A percentile compares a stretch with the other conserved stretches of the same genome.
These are phyloP conservation scores for Abrus precatorius DNA, from an alignment of 306 rosid genomes.

Conservation along the genomic window DNA sequence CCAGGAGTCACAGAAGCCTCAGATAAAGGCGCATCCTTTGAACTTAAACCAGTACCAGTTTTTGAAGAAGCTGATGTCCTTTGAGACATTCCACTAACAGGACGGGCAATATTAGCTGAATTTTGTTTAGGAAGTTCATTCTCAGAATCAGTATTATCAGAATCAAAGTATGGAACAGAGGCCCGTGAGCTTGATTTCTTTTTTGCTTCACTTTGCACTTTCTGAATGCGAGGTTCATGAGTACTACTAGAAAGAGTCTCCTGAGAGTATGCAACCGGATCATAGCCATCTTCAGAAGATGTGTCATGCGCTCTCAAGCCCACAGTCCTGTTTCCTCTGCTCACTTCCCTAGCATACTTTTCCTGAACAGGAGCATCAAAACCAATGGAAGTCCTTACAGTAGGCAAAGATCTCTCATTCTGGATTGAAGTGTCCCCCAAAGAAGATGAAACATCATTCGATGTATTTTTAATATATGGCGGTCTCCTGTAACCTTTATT, in stretches of 20 bases:
- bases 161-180: conserved; percentile 59
- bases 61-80: conserved; percentile 67
- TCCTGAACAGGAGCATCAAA: conserved; percentile 57
- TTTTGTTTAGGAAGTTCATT: conserved; percentile 60
- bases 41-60: conserved; percentile 48
- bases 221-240: conserved; percentile 49
- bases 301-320: conserved; percentile 37
- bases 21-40: conserved; percentile 45
- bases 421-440: conserved; percentile 48
- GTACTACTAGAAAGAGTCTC: conserved; percentile 41
- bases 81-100: conserved; percentile 62
- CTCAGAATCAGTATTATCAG: conserved; percentile 61
- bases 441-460: conserved; percentile 49
- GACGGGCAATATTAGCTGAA: conserved; percentile 51
- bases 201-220: conserved; percentile 46
- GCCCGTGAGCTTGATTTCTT: conserved; percentile 59
- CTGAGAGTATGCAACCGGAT: conserved; percentile 45
- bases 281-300: conserved; percentile 53
- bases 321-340: conserved; percentile 46
- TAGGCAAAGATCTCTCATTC: conserved; percentile 57
- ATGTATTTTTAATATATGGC: conserved; percentile 55
- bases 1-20: conserved; percentile 48
- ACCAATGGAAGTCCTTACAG: conserved; percentile 51
- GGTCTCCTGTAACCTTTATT: conserved; percentile 68
- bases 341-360: conserved; percentile 47